These are phyloP conservation scores for Pythium chondricola DNA, from an alignment of 352 stramenopile species.

Conservation along the genomic window DNA sequence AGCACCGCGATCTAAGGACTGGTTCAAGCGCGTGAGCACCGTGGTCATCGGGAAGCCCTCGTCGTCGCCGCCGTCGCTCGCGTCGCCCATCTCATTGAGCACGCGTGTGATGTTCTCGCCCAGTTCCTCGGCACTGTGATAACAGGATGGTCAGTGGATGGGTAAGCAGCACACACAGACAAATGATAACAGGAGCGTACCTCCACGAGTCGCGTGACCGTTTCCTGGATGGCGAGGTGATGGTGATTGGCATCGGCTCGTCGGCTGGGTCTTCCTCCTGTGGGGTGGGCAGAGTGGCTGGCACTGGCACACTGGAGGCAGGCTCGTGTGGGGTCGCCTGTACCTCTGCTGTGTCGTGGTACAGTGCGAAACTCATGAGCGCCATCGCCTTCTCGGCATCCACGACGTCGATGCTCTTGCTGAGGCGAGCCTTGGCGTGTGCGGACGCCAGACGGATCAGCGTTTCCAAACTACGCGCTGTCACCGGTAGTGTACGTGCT, in stretches of 20 bases:
- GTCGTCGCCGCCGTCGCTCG: conserved; percentile 41
- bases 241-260: conserved; percentile 6
- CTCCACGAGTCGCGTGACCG: conserved; percentile 55
- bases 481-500: conserved; percentile 91
- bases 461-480: conserved; percentile 97
- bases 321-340: conserved; percentile 14
- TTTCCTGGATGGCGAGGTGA: conserved; percentile 44
- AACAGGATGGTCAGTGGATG: too few species aligned
- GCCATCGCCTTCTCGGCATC: conserved; percentile 91
- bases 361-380: conserved; percentile 97
- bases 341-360: conserved; percentile 88
- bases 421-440: conserved; percentile 95
- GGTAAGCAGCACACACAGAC: neutral
- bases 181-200: conserved; percentile 25
- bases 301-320: neutral
- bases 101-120: conserved; percentile 57
- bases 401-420: conserved; percentile 74
- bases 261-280: conserved; percentile 2
- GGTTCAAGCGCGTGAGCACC: conserved; percentile 55
- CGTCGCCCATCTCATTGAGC: conserved; percentile 50
- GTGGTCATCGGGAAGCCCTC: conserved; percentile 53
- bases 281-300: conserved; percentile 15
- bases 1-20: conserved; percentile 21
- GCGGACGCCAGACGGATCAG: conserved; percentile 98
- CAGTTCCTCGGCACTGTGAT: conserved; percentile 41